Evolutionary conservation across 2,329 filamentous ascomycete genomes (phyloP), one percentile per base, ranked within the genome.

Genomic region (Trichoderma guizhouense): DNA sequence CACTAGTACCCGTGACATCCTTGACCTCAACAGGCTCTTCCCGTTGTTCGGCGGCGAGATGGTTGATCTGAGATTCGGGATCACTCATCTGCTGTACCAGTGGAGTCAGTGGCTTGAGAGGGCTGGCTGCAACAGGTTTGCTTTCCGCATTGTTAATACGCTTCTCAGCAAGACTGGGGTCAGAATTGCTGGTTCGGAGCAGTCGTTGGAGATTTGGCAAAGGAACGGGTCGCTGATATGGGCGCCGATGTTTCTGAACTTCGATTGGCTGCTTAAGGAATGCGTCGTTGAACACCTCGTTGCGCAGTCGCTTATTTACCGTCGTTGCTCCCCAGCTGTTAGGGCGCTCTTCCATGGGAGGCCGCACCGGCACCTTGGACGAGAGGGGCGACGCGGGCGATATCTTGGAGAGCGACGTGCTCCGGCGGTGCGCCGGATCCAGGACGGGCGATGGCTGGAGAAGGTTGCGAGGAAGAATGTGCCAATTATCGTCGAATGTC

Each of bases 201-300:
- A 85, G 77, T 7, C 84, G 80, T 73, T 86, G 84, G 64, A 86
- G 74, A 0, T 83, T 83, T 39, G 83, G 84, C 6, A 86, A 85
- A 34, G 91, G 87, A 39, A 95, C 84, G 14, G 88, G 86, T 69
- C 92, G 87, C 77, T 92, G 89, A 55, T 90, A 88, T 73, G 92
- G 92, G 73, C 89, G 88, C 36, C 92, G 90, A 73, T 94, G 91
- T 73, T 92, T 91, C 76, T 95, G 93, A 76, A 91, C 84, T n/a
- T 93, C 91, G 73, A 97, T 92, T 0, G 92, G 90, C 68, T 94
- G 92, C 72, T 94, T 93, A 57, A 94, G 85, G 78, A 98, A 98
- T 0, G 95, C 95, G 79, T 98, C 95, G 51, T 94, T 93, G 78
- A 98, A 92, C 1, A 98, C 94, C 80, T 97, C 93, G 79, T 97